Percentiles rank a stretch among this genome's conserved stretches.
phyloP scores from a whole-genome alignment of 2,329 filamentous ascomycete species.

The Exophiala aquamarina region DNA sequence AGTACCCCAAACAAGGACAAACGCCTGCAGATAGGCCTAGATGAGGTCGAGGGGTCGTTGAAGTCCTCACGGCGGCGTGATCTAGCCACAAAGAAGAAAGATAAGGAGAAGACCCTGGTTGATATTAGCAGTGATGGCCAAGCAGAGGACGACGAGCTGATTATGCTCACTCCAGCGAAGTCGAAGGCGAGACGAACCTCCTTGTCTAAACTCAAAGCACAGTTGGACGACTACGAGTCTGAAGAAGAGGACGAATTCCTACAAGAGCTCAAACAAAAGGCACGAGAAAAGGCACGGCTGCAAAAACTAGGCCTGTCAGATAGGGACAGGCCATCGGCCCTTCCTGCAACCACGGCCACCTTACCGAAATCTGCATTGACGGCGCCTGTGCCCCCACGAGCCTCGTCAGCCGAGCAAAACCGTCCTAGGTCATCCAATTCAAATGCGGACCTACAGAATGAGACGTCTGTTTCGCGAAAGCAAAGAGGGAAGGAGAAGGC shows the following conservation, averaged over 20 bases:
- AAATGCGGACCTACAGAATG: constrained; percentile 6
- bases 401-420: constrained; percentile 5
- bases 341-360: background rate
- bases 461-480: constrained; percentile 9
- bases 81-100: too few relatives aligned
- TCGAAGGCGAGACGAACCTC: background rate
- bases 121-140: constrained; percentile 13
- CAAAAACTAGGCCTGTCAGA: constrained; percentile 26
- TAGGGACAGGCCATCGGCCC: constrained; percentile 4
- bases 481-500: background rate
- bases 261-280: constrained; percentile 41
- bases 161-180: constrained; percentile 9
- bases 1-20: constrained; percentile 18
- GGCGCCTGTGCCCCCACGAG: too few relatives aligned
- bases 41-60: background rate
- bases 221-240: constrained; percentile 22
- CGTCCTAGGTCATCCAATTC: constrained; percentile 15
- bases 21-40: constrained; percentile 4
- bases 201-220: background rate
- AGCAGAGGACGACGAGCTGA: constrained; percentile 16
- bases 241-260: constrained; percentile 39
- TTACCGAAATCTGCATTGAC: too few relatives aligned
- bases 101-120: constrained; percentile 2
- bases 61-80: too few relatives aligned
- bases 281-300: constrained; percentile 39